Percentiles rank a stretch among this genome's conserved stretches.
Evolutionary conservation across 2,329 filamentous ascomycete species (phyloP).

Genomic region (Rhynchosporium graminicola): DNA sequence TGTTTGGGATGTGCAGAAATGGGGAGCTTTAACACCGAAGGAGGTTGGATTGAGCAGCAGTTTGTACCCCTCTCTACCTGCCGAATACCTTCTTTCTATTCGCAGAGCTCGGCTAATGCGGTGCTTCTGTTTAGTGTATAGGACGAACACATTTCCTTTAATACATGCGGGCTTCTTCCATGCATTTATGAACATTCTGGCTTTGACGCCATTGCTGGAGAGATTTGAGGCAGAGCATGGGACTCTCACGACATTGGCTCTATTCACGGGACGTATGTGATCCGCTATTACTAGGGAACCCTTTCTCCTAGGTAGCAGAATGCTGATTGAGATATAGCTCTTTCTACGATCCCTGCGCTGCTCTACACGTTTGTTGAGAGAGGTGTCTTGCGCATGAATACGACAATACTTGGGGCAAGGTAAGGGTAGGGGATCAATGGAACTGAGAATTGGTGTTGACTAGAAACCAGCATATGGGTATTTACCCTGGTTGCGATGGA

Average conservation of each 20-base stretch:
- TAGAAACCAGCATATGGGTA: conserved; percentile 73
- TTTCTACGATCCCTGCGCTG: conserved; percentile 79
- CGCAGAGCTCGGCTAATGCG: conserved; percentile 14
- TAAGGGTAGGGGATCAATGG: conserved; percentile 45
- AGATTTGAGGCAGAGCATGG: conserved; percentile 92
- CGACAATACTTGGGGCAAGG: conserved; percentile 80
- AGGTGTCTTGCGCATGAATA: conserved; percentile 69
- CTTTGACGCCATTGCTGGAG: conserved; percentile 84
- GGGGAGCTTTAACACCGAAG: conserved; percentile 77
- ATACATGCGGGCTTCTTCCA: conserved; percentile 84
- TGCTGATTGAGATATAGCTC: conserved; percentile 49
- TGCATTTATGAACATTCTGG: conserved; percentile 74
- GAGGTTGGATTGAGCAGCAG: conserved; percentile 71
- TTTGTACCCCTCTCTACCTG: conserved; percentile 48
- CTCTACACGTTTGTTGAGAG: conserved; percentile 80
- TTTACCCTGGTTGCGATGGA: conserved; percentile 86
- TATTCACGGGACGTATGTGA: conserved; percentile 87
- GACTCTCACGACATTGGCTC: conserved; percentile 79
- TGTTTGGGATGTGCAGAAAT: conserved; percentile 71
- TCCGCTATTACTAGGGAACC: background rate
- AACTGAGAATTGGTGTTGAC: conserved; percentile 27
- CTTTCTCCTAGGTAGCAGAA: conserved; percentile 3
- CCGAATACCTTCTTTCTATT: background rate
- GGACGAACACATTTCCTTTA: conserved; percentile 88
- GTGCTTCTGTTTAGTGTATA: conserved; percentile 65